Evolutionary conservation across 2,329 filamentous ascomycete species (phyloP), one percentile per base, ranked within the genome.

Genomic region (Aspergillus sp.): DNA sequence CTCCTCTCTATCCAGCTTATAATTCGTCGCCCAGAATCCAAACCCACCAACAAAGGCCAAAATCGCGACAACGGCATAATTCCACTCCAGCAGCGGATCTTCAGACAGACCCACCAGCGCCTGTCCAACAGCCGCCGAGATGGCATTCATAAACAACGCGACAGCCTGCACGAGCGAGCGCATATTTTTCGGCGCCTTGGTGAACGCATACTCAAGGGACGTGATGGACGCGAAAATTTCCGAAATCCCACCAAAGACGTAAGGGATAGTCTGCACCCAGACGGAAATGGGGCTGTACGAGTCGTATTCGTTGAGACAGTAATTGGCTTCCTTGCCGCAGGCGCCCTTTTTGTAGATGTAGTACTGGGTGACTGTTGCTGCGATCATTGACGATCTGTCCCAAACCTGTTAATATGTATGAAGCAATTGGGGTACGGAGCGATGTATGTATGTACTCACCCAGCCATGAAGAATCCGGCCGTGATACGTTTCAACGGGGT

Each of bases 131-230:
- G 85, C 85, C 28, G 82, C 74, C 1, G 82, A 81, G 52, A 90
- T 74, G 45, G 85, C 85, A 28, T 74, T 82, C 75, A 81, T 88
- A 70, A 86, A 83, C 33, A 88, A 74, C 59, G 82, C 82, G 56
- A 89, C 72, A 13, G 79, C 78, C 65, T 71, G 75, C 9, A 90
- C 84, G n/a, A 90, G 74, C 1, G 82, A 86, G 52, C 85, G 83
- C 86, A 90, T 90, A 71, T 88, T 89, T 58, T 78, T 80, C 27
- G 86, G 86, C 0, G 85, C 85, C 67, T 88, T 88, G 62, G 82
- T 83, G 70, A 82, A 90, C 30, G 86, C 86, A 51, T 88, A 88
- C 61, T 89, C 86, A 51, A 86, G 79, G 1, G 81, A 82, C 4
- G 78, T 81, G 45, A 82, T 73, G 8, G 72, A 77, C 2, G 76